A percentile compares a stretch with the other conserved stretches of the same genome.
Conservation (phyloP, 2,329 filamentous ascomycete genomes). For the Gaeumannomyces sp. region DNA sequence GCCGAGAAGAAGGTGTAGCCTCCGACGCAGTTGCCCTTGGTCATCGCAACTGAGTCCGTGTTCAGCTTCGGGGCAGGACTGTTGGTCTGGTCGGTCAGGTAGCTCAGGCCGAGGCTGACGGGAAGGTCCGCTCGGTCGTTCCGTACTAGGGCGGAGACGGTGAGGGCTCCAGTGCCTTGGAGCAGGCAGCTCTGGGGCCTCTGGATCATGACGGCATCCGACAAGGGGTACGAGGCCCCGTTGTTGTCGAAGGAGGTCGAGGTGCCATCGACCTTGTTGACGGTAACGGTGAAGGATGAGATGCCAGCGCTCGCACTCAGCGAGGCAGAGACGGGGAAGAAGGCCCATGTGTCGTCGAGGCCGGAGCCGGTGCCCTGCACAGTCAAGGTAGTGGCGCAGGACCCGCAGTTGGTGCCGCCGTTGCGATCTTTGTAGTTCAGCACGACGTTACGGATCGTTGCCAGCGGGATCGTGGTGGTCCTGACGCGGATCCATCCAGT, state of each 20-base stretch:
- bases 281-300: constrained; percentile 50
- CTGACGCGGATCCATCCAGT: constrained; percentile 51
- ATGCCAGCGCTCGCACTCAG: constrained; percentile 55
- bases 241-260: constrained; percentile 49
- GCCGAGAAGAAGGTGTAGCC: constrained; percentile 42
- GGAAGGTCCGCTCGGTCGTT: constrained; percentile 39
- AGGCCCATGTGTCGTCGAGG: constrained; percentile 55
- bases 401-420: constrained; percentile 40
- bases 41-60: constrained; percentile 32
- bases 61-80: constrained; percentile 37
- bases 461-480: constrained; percentile 39
- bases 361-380: constrained; percentile 44
- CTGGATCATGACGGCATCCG: constrained; percentile 50
- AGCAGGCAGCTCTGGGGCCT: constrained; percentile 50
- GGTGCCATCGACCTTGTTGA: constrained; percentile 42
- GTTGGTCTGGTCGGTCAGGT: constrained; percentile 33
- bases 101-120: constrained; percentile 36
- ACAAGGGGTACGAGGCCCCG: constrained; percentile 46
- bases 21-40: constrained; percentile 37
- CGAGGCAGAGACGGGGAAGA: constrained; percentile 41
- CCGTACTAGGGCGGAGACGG: constrained; percentile 40
- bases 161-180: constrained; percentile 34
- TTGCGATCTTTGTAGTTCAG: constrained; percentile 51
- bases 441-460: constrained; percentile 39
- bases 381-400: constrained; percentile 39